These are phyloP conservation scores for Thoreauomyces humboldtii DNA, from an alignment of 192 early-diverging fungal species.

Conservation along the genomic window DNA sequence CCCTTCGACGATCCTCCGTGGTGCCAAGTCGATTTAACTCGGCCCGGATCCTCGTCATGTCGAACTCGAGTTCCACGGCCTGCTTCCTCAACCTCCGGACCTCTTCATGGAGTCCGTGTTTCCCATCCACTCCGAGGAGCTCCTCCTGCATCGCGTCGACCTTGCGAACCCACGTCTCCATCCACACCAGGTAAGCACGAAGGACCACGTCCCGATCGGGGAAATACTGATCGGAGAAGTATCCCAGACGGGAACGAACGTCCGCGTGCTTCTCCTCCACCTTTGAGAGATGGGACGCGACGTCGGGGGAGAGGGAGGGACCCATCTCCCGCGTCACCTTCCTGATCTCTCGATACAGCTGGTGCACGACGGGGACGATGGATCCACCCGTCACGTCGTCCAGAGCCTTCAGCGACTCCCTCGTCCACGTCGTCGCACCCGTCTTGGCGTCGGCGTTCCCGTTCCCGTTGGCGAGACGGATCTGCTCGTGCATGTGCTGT, in stretches of 20 bases:
- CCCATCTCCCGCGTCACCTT: not conserved
- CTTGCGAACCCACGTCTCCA: not conserved
- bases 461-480: not conserved
- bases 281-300: not conserved
- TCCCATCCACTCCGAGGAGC: conserved; percentile 6
- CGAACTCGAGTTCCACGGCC: not conserved
- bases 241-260: not conserved
- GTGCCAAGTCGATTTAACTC: not conserved
- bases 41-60: not conserved
- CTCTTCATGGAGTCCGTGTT: conserved; percentile 9
- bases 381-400: not conserved
- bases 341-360: conserved; percentile 2
- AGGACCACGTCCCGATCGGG: conserved; percentile 7
- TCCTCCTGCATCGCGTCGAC: conserved; percentile 12
- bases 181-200: not conserved
- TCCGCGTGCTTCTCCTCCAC: conserved; percentile 1
- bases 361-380: not conserved
- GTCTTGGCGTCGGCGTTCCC: not conserved
- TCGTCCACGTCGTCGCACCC: not conserved
- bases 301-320: not conserved
- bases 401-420: not conserved
- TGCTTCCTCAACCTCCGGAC: conserved; percentile 2
- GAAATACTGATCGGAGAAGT: conserved; percentile 4
- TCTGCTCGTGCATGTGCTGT: not conserved
- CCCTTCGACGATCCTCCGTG: not conserved